Evolutionary conservation across 192 early-diverging fungal species (phyloP).

Genomic region (Coemansia sp.): DNA sequence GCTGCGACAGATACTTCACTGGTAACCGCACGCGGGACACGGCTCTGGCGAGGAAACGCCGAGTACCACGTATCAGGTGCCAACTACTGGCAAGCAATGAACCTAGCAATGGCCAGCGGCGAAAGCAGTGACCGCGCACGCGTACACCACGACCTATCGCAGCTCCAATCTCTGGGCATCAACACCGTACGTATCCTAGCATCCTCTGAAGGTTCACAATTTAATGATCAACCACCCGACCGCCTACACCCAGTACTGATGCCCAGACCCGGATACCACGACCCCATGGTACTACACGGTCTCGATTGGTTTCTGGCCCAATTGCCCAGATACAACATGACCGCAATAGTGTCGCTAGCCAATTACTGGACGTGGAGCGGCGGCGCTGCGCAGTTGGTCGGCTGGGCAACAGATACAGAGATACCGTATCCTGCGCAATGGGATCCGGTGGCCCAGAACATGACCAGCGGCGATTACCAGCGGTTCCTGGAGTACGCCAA

Average conservation of each 20-base stretch:
- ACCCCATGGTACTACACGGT: slow-evolving; percentile 59
- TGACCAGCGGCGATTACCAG: slow-evolving; percentile 33
- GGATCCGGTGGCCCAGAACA: slow-evolving; percentile 27
- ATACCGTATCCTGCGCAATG: slow-evolving; percentile 64
- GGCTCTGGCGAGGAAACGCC: slow-evolving; percentile 33
- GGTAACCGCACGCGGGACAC: slow-evolving; percentile 46
- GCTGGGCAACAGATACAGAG: slow-evolving; percentile 55
- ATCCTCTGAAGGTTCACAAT: slow-evolving; percentile 54
- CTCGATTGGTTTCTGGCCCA: slow-evolving; percentile 65
- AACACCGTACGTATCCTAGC: slow-evolving; percentile 69
- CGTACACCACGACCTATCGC: slow-evolving; percentile 56
- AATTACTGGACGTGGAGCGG: slow-evolving; percentile 80
- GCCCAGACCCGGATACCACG: slow-evolving; percentile 56
- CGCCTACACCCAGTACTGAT: slow-evolving; percentile 63
- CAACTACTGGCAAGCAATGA: slow-evolving; percentile 79
- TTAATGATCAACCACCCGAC: slow-evolving; percentile 38
- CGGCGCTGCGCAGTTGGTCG: slow-evolving; percentile 62
- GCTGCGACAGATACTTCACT: slow-evolving; percentile 14
- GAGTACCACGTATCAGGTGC: slow-evolving; percentile 55
- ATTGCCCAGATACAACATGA: slow-evolving; percentile 58
- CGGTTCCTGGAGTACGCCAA: slow-evolving; percentile 53
- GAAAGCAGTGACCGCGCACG: slow-evolving; percentile 56
- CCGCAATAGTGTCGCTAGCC: slow-evolving; percentile 56
- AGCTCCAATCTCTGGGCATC: slow-evolving; percentile 50
- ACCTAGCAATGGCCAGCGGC: slow-evolving; percentile 56